Evolutionary conservation across 441 rosid species (phyloP).

Genomic region (Kokia cookei): DNA sequence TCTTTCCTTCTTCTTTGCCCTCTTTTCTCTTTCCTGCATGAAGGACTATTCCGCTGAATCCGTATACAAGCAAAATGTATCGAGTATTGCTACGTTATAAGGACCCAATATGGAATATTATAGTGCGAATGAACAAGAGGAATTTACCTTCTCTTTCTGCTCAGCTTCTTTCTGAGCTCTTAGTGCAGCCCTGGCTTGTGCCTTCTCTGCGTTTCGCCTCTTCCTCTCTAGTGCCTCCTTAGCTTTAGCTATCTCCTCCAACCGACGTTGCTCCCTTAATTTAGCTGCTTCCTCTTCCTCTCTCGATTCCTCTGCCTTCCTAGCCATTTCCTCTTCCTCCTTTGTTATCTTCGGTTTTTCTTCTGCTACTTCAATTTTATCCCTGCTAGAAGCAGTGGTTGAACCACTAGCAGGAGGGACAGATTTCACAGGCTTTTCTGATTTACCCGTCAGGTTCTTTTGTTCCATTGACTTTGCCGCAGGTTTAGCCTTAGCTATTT

Average conservation of each 20-base stretch:
- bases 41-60: background rate
- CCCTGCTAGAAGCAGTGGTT: constrained; percentile 29
- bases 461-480: constrained; percentile 28
- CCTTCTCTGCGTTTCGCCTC: constrained; percentile 64
- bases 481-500: constrained; percentile 21
- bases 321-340: constrained; percentile 63
- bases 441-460: constrained; percentile 35
- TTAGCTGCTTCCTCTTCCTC: constrained; percentile 59
- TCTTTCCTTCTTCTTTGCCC: constrained; percentile 7
- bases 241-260: constrained; percentile 75
- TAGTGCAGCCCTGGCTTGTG: constrained; percentile 61
- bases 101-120: background rate
- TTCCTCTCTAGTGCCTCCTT: constrained; percentile 81
- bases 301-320: constrained; percentile 65
- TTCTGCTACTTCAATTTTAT: constrained; percentile 32
- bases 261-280: constrained; percentile 57
- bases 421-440: constrained; percentile 35
- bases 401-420: constrained; percentile 22
- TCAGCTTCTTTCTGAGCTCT: constrained; percentile 81
- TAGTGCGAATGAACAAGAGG: background rate
- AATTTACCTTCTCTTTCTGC: constrained; percentile 62
- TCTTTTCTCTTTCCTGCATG: constrained; percentile 76
- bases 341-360: constrained; percentile 45
- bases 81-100: background rate
- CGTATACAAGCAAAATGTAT: background rate